phyloP scores from a whole-genome alignment of 164 flowering plant species.

The Litsea cubeba region DNA sequence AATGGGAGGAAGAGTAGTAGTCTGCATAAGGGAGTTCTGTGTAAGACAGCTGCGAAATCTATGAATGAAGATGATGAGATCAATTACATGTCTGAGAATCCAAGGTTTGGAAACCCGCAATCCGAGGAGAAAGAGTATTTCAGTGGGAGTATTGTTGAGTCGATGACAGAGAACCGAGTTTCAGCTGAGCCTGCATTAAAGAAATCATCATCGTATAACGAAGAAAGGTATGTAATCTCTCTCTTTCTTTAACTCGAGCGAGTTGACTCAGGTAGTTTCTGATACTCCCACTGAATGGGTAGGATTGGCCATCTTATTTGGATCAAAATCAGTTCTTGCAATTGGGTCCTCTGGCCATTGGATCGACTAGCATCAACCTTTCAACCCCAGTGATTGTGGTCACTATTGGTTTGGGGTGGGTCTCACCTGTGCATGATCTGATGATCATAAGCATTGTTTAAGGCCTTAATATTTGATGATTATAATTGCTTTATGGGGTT shows the following conservation, averaged over 20 bases:
- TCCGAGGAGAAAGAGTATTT: constrained; percentile 82
- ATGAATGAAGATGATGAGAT: constrained; percentile 35
- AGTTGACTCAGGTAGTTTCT: neutral
- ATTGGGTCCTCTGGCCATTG: too few species aligned
- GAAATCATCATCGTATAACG: constrained; percentile 66
- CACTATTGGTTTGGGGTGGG: too few species aligned
- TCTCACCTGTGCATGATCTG: too few species aligned
- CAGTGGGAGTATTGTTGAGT: constrained; percentile 86
- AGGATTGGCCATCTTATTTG: too few species aligned
- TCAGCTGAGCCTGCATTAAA: constrained; percentile 30
- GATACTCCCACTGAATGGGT: neutral
- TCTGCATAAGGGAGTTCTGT: constrained; percentile 38
- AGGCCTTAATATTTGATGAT: too few species aligned
- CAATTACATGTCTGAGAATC: constrained; percentile 74
- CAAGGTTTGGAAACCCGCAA: constrained; percentile 67
- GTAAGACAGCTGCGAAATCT: constrained; percentile 26
- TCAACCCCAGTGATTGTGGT: too few species aligned
- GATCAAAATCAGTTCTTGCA: too few species aligned
- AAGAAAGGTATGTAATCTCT: constrained; percentile 47
- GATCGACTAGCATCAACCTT: too few species aligned
- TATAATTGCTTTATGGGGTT: too few species aligned
- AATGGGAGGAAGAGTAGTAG: constrained; percentile 22
- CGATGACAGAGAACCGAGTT: constrained; percentile 35
- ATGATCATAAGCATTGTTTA: too few species aligned
- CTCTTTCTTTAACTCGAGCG: neutral